Evolutionary conservation across 2,329 filamentous ascomycete genomes (phyloP).

Genomic region (Acephala macrosclerotiorum): DNA sequence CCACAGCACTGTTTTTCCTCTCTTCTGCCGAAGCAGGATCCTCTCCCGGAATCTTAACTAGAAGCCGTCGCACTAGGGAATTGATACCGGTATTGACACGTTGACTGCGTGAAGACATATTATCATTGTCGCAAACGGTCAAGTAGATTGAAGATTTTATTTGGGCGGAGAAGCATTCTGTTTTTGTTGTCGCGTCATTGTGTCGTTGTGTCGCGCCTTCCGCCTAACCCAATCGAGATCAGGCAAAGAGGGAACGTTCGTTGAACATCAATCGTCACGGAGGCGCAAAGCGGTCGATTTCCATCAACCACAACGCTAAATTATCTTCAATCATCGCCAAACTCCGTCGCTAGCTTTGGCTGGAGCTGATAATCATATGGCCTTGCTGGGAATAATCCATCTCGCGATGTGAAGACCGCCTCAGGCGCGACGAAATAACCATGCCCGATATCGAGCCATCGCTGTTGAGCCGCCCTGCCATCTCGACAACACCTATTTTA

Average conservation of each 20-base stretch:
- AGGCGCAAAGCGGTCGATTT: slow-evolving; percentile 26
- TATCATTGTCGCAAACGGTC: slow-evolving; percentile 40
- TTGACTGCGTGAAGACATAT: slow-evolving; percentile 50
- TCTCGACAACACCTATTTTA: slow-evolving; percentile 65
- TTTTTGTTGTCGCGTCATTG: not conserved
- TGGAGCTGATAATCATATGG: slow-evolving; percentile 39
- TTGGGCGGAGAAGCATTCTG: not conserved
- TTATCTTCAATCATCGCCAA: slow-evolving; percentile 33
- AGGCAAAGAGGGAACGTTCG: slow-evolving; percentile 1
- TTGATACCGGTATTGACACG: slow-evolving; percentile 83
- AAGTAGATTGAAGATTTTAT: not conserved
- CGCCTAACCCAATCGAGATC: not conserved
- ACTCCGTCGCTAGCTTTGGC: slow-evolving; percentile 34
- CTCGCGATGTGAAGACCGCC: slow-evolving; percentile 39
- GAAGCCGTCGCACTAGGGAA: slow-evolving; percentile 77
- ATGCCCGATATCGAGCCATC: slow-evolving; percentile 78
- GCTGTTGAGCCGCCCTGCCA: slow-evolving; percentile 68
- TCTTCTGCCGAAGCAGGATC: slow-evolving; percentile 73
- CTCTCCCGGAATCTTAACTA: slow-evolving; percentile 71
- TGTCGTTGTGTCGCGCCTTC: slow-evolving; percentile 10
- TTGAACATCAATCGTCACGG: slow-evolving; percentile 31
- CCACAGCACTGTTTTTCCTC: slow-evolving; percentile 68
- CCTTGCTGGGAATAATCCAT: slow-evolving; percentile 31
- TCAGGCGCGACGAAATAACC: slow-evolving; percentile 37
- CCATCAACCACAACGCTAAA: slow-evolving; percentile 24